A percentile compares a stretch with the other conserved stretches of the same genome.
These are phyloP conservation scores for Hypoxylon sp. DNA, from an alignment of 2,329 filamentous ascomycete species.

Conservation along the genomic window DNA sequence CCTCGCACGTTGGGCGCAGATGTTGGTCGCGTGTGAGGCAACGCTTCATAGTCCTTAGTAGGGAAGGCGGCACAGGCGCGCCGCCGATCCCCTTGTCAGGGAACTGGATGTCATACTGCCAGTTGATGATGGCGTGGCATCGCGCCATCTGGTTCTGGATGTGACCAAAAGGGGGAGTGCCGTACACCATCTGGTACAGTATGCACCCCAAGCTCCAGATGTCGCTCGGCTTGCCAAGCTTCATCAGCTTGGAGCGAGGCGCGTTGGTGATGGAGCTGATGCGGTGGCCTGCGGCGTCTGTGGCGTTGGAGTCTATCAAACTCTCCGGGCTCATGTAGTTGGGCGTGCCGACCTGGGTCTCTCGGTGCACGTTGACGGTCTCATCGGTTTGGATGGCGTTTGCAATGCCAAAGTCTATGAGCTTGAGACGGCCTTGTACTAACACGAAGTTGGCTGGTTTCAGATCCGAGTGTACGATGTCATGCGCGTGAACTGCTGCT, in stretches of 20 bases:
- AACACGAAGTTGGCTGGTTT: slow-evolving; percentile 98
- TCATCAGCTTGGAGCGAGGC: slow-evolving; percentile 81
- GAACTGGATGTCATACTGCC: slow-evolving; percentile 80
- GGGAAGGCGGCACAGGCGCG: slow-evolving; percentile 69
- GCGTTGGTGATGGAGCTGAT: slow-evolving; percentile 52
- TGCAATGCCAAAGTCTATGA: slow-evolving; percentile 99
- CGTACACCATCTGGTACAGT: slow-evolving; percentile 97
- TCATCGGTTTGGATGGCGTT: slow-evolving; percentile 96
- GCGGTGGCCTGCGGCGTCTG: slow-evolving; percentile 59
- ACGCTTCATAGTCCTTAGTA: slow-evolving; percentile 73
- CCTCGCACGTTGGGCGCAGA: slow-evolving; percentile 74
- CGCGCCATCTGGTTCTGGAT: slow-evolving; percentile 89
- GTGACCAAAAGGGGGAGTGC: slow-evolving; percentile 94
- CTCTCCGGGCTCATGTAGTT: slow-evolving; percentile 99
- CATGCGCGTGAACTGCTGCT: slow-evolving; percentile 86
- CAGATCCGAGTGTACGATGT: slow-evolving; percentile 96
- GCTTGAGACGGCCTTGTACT: slow-evolving; percentile 89
- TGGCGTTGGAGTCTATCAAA: slow-evolving; percentile 84
- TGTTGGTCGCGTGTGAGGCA: slow-evolving; percentile 75
- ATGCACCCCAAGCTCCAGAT: slow-evolving; percentile 98
- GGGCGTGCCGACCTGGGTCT: slow-evolving; percentile 94
- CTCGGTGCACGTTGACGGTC: slow-evolving; percentile 97
- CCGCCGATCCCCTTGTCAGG: slow-evolving; percentile 78
- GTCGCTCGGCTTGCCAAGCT: slow-evolving; percentile 94
- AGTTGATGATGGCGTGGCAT: slow-evolving; percentile 89